Evolutionary conservation across 2,329 filamentous ascomycete species (phyloP).

Genomic region (Fusarium buharicum): DNA sequence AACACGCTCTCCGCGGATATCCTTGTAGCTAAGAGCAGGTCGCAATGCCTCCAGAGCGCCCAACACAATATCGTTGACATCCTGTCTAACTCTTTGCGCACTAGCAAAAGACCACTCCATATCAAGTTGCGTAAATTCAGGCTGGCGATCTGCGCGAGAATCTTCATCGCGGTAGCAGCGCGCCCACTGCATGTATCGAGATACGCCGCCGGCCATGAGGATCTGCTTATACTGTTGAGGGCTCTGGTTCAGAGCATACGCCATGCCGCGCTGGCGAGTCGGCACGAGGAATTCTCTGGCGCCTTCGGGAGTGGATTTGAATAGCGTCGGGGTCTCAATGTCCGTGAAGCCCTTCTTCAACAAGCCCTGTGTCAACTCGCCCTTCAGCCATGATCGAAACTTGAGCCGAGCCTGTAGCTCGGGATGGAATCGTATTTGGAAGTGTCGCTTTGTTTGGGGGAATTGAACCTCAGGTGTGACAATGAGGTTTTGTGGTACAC

Average conservation of each 20-base stretch:
- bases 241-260: constrained; percentile 94
- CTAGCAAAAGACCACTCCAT: constrained; percentile 90
- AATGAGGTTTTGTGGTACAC: constrained; percentile 71
- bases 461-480: constrained; percentile 80
- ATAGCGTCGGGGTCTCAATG: constrained; percentile 91
- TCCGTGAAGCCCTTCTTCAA: constrained; percentile 73
- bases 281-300: constrained; percentile 95
- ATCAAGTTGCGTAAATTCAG: constrained; percentile 95
- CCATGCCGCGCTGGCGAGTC: constrained; percentile 77
- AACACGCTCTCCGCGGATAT: constrained; percentile 58
- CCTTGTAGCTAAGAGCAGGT: constrained; percentile 68
- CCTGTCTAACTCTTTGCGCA: constrained; percentile 52
- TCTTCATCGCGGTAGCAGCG: constrained; percentile 97
- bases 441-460: constrained; percentile 77
- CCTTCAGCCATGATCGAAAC: constrained; percentile 72
- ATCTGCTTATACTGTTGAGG: constrained; percentile 99
- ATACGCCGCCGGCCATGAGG: constrained; percentile 88
- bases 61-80: constrained; percentile 52
- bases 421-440: constrained; percentile 82
- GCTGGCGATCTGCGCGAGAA: constrained; percentile 88
- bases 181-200: constrained; percentile 90
- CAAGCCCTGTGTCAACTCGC: constrained; percentile 64
- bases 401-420: constrained; percentile 73
- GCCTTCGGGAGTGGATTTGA: constrained; percentile 97
- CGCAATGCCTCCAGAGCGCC: constrained; percentile 44